Evolutionary conservation across 2,329 filamentous ascomycete genomes (phyloP).

Genomic region (Penicillium sp.): DNA sequence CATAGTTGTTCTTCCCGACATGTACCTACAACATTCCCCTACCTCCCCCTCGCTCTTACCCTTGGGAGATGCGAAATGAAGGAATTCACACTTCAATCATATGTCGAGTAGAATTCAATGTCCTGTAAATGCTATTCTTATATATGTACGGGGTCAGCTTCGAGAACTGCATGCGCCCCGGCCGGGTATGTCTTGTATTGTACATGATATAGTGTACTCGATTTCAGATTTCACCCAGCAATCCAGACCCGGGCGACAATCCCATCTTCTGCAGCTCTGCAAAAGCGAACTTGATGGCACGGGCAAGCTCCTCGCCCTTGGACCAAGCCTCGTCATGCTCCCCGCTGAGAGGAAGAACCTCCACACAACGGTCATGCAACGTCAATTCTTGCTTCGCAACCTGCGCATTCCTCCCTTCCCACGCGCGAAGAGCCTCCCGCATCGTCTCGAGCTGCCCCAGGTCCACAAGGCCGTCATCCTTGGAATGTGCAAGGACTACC

Average conservation of each 20-base stretch:
- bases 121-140: background rate
- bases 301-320: conserved; percentile 43
- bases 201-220: background rate
- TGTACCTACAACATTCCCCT: conserved; percentile 25
- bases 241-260: conserved; percentile 13
- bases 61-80: conserved; percentile 3
- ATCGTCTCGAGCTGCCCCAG: conserved; percentile 42
- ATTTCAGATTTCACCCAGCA: background rate
- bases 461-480: conserved; percentile 46
- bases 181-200: background rate
- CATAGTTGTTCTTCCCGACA: conserved; percentile 13
- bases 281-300: conserved; percentile 36
- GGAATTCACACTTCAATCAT: background rate
- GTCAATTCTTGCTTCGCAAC: conserved; percentile 10
- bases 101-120: background rate
- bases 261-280: conserved; percentile 30
- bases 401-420: conserved; percentile 35
- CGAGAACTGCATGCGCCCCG: background rate
- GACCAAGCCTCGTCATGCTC: conserved; percentile 47
- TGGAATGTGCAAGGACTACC: conserved; percentile 44
- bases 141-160: background rate
- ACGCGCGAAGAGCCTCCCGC: conserved; percentile 54
- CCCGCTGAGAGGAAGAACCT: conserved; percentile 41
- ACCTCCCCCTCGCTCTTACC: background rate
- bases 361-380: conserved; percentile 42